A percentile compares a stretch with the other conserved stretches of the same genome.
These are phyloP conservation scores for Candida schatavii DNA, from an alignment of 805 yeast genomes.

Conservation along the genomic window DNA sequence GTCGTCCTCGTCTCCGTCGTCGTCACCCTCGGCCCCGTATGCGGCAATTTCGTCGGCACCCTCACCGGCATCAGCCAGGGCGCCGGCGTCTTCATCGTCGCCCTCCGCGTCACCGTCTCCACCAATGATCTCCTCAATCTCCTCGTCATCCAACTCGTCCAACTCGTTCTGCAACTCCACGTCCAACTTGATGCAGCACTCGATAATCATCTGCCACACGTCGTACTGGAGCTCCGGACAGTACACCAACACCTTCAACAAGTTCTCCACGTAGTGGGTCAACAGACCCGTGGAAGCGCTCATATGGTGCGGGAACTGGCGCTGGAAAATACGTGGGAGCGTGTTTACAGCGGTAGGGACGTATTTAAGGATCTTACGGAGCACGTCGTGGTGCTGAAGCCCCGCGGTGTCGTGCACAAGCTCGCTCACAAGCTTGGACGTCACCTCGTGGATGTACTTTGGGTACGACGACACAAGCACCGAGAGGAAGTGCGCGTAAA, in stretches of 20 bases:
- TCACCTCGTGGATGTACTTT: conserved; percentile 86
- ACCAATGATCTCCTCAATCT: conserved; percentile 50
- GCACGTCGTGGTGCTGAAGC: conserved; percentile 54
- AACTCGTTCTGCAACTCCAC: conserved; percentile 88
- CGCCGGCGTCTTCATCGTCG: conserved; percentile 28
- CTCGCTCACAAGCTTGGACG: conserved; percentile 60
- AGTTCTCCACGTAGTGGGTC: conserved; percentile 63
- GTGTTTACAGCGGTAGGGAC: conserved; percentile 79
- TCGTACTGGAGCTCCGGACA: conserved; percentile 72
- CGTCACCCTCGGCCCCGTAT: conserved; percentile 12
- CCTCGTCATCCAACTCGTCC: conserved; percentile 75
- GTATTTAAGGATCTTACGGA: conserved; percentile 60
- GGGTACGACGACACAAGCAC: conserved; percentile 85
- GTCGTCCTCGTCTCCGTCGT: conserved; percentile 20
- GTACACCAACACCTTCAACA: conserved; percentile 59
- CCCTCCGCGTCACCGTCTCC: conserved; percentile 26
- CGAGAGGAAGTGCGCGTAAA: conserved; percentile 68
- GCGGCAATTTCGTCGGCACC: conserved; percentile 22
- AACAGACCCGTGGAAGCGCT: conserved; percentile 53
- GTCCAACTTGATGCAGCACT: conserved; percentile 79
- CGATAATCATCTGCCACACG: conserved; percentile 78
- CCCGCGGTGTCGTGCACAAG: conserved; percentile 33
- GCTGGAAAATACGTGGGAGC: conserved; percentile 55
- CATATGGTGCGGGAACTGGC: conserved; percentile 74
- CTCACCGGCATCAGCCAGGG: background rate